Conservation (phyloP, 352 stramenopile genomes). For the Globisporangium carolinianum region DNA sequence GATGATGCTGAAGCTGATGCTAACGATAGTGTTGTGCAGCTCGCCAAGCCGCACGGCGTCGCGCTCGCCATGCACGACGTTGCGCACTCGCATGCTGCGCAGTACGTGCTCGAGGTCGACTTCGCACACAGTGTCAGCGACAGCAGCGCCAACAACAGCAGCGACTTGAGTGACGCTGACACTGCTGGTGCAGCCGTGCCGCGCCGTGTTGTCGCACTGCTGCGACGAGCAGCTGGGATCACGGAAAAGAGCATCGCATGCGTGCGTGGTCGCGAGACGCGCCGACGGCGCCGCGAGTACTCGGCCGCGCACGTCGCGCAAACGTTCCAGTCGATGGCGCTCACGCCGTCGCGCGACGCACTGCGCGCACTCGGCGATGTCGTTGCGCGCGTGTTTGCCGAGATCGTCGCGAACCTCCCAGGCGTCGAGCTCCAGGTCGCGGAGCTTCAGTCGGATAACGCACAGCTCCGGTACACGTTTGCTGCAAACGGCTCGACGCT, state of each 20-base stretch:
- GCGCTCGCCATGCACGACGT: constrained; percentile 25
- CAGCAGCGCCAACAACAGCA: neutral
- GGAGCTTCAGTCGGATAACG: constrained; percentile 41
- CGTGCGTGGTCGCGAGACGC: constrained; percentile 43
- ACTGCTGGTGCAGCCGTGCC: neutral
- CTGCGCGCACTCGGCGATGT: constrained; percentile 40
- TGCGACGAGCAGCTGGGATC: constrained; percentile 29
- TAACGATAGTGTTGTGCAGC: neutral
- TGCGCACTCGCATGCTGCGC: constrained; percentile 8
- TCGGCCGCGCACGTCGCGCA: constrained; percentile 19
- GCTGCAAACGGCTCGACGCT: constrained; percentile 29
- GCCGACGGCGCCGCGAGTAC: constrained; percentile 20
- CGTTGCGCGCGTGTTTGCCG: constrained; percentile 28
- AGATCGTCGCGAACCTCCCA: constrained; percentile 42
- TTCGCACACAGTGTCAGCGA: constrained; percentile 3
- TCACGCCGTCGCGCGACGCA: constrained; percentile 51
- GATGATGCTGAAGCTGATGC: too few relatives aligned
- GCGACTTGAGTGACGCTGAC: neutral
- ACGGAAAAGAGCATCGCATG: constrained; percentile 34
- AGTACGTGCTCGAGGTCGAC: constrained; percentile 45
- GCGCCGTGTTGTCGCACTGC: constrained; percentile 14
- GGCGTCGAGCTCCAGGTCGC: constrained; percentile 49
- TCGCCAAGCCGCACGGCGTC: constrained; percentile 24
- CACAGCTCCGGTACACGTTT: constrained; percentile 48
- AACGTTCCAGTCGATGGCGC: constrained; percentile 25